These are phyloP conservation scores for Lipomyces yamanashiensis DNA, from an alignment of 805 yeast genomes.

Conservation along the genomic window DNA sequence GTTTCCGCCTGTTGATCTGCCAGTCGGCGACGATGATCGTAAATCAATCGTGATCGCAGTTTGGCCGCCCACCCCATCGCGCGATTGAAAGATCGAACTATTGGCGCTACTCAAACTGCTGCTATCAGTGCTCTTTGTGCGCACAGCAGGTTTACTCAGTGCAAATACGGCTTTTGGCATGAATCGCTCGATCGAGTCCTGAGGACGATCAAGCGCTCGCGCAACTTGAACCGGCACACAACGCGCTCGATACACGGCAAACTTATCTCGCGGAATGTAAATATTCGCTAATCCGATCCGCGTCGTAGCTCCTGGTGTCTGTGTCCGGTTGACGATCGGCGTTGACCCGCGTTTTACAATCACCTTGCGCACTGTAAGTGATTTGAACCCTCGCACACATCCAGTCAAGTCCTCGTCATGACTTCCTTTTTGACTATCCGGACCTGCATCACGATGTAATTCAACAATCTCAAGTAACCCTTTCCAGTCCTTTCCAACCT, in stretches of 20 bases:
- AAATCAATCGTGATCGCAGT: neutral
- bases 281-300: neutral
- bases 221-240: conserved; percentile 1
- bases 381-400: conserved; percentile 2
- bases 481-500: neutral
- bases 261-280: neutral
- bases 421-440: too few species aligned
- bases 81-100: neutral
- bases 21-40: neutral
- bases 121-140: neutral
- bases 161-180: neutral
- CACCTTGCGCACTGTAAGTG: conserved; percentile 2
- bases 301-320: neutral
- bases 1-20: neutral
- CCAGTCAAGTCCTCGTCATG: neutral
- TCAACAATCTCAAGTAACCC: conserved; percentile 1
- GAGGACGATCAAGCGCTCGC: neutral
- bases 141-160: neutral
- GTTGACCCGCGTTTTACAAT: neutral
- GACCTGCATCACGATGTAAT: neutral
- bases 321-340: neutral
- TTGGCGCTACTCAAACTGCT: neutral
- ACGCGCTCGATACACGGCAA: neutral
- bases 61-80: neutral
- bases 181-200: neutral